Evolutionary conservation across 1,139 yeast species (phyloP).

Genomic region (Yamadazyma aaseri): DNA sequence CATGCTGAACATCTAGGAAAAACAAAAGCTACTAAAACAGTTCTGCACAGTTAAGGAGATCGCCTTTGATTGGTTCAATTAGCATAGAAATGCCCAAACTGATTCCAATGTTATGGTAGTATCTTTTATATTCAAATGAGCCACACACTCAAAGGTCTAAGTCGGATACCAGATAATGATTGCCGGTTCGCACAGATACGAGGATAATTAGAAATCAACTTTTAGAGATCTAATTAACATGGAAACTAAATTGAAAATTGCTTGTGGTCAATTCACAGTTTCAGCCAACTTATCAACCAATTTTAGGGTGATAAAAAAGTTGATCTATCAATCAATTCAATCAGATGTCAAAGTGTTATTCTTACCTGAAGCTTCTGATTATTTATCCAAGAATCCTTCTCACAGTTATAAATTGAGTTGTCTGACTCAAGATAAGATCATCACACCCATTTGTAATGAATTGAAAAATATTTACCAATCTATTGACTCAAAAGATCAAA

Average conservation of each 20-base stretch:
- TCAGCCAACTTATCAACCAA: conserved; percentile 61
- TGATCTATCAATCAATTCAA: conserved; percentile 62
- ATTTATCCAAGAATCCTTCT: conserved; percentile 65
- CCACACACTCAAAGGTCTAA: no score
- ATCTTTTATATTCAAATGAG: no score
- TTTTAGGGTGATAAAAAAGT: conserved; percentile 52
- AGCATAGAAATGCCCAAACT: no score
- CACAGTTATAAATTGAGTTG: conserved; percentile 64
- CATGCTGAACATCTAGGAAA: no score
- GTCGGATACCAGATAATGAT: no score
- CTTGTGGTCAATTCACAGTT: conserved; percentile 87
- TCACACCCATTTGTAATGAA: conserved; percentile 47
- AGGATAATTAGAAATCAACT: no score
- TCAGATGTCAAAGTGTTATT: conserved; percentile 65
- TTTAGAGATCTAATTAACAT: no score
- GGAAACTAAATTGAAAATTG: conserved; percentile 38
- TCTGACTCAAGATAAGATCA: conserved; percentile 51
- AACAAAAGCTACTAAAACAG: no score
- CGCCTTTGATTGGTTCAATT: no score
- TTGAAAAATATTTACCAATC: conserved; percentile 25
- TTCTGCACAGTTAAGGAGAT: no score
- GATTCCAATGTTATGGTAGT: no score
- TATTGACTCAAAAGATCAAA: conserved; percentile 8
- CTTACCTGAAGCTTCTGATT: conserved; percentile 93
- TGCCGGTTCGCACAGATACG: no score